These are phyloP conservation scores for Purshia tridentata DNA, from an alignment of 306 rosid species.

Conservation along the genomic window DNA sequence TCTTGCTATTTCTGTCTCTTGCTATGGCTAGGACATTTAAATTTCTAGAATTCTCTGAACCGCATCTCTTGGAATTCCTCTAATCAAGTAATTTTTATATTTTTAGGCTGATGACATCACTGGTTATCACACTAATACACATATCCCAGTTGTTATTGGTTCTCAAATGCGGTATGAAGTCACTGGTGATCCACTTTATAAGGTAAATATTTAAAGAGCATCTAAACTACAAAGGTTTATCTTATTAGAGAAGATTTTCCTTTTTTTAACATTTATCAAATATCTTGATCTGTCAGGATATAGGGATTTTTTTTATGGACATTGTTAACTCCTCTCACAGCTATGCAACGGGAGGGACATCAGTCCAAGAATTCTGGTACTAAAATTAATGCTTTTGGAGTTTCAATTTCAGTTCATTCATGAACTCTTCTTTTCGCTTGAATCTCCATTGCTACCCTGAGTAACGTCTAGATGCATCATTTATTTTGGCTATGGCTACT, in stretches of 20 bases:
- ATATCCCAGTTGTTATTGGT: conserved; percentile 83
- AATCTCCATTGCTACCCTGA: conserved; percentile 7
- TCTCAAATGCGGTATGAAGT: conserved; percentile 84
- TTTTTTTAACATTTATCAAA: conserved; percentile 9
- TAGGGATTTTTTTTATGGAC: conserved; percentile 78
- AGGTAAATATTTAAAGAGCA: conserved; percentile 46
- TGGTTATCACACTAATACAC: conserved; percentile 75
- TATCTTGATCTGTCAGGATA: conserved; percentile 46
- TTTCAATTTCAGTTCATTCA: conserved; percentile 25
- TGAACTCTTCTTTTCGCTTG: conserved; percentile 9
- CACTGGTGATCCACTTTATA: conserved; percentile 82
- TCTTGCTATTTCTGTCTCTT: not conserved
- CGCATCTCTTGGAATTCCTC: not conserved
- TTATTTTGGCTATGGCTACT: conserved; percentile 9
- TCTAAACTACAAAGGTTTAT: not conserved
- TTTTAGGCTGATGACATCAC: conserved; percentile 73
- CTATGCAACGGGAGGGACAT: conserved; percentile 99
- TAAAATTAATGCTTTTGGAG: not conserved
- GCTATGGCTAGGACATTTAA: not conserved
- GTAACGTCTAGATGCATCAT: conserved; percentile 8
- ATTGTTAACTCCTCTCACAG: conserved; percentile 80
- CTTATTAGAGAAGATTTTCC: not conserved
- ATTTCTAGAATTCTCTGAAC: not conserved
- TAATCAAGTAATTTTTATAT: conserved; percentile 9
- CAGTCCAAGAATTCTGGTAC: conserved; percentile 80